Percentiles rank a stretch among this genome's conserved stretches.
phyloP scores from a whole-genome alignment of 306 rosid species.

The Cicer yamashitae region DNA sequence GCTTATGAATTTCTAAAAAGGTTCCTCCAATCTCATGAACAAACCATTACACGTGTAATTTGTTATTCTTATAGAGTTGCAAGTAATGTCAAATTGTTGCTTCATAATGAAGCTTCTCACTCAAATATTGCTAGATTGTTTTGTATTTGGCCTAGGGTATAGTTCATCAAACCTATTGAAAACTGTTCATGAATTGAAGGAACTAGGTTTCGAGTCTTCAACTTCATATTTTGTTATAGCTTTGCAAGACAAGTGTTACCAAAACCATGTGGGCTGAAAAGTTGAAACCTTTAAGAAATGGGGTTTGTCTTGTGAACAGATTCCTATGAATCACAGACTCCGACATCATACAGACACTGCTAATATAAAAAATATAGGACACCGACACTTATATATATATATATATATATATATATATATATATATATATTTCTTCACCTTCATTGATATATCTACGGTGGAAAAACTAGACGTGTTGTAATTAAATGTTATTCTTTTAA shows the following conservation, averaged over 20 bases:
- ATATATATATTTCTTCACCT: no score
- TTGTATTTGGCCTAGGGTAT: background rate
- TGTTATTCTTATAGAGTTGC: background rate
- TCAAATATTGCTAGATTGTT: slow-evolving; percentile 3
- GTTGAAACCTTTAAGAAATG: slow-evolving; percentile 49
- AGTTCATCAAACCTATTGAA: background rate
- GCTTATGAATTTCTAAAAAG: background rate
- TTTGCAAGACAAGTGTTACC: slow-evolving; percentile 12
- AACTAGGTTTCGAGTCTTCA: slow-evolving; percentile 49
- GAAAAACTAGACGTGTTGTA: no score
- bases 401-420: no score
- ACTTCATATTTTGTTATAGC: slow-evolving; percentile 40
- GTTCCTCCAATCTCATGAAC: background rate
- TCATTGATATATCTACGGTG: no score
- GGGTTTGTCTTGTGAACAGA: slow-evolving; percentile 60
- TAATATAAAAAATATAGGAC: no score
- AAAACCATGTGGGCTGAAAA: slow-evolving; percentile 50
- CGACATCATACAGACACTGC: no score
- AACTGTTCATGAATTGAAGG: background rate
- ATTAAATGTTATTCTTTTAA: no score
- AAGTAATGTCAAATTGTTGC: background rate
- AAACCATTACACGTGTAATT: background rate
- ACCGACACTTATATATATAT: no score
- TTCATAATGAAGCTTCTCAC: background rate
- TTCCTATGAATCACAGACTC: background rate